phyloP scores from a whole-genome alignment of 2,329 filamentous ascomycete species.

The Aspergillus awamori region DNA sequence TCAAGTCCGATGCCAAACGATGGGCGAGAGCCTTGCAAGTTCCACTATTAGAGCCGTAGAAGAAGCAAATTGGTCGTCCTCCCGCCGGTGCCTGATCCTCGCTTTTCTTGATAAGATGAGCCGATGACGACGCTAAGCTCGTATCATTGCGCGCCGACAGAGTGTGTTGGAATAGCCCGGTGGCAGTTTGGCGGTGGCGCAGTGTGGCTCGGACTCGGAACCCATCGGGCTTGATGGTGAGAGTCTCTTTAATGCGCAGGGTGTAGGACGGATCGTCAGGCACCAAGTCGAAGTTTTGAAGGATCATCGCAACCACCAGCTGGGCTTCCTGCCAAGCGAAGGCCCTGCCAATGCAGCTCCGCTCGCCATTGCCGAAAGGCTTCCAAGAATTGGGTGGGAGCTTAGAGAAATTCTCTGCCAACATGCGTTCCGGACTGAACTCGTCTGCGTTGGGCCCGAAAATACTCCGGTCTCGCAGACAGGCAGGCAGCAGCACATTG shows the following conservation, averaged over 20 bases:
- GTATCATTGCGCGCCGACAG: no score
- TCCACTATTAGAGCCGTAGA: constrained; percentile 74
- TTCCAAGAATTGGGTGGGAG: constrained; percentile 68
- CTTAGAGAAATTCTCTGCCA: constrained; percentile 68
- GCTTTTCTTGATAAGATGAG: constrained; percentile 14
- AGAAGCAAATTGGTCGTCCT: constrained; percentile 49
- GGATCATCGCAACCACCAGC: constrained; percentile 62
- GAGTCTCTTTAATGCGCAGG: constrained; percentile 42
- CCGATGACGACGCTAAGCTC: no score
- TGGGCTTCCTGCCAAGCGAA: constrained; percentile 77
- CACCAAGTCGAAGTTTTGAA: constrained; percentile 72
- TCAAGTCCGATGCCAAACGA: constrained; percentile 61
- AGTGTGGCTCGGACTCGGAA: constrained; percentile 65
- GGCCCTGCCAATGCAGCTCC: constrained; percentile 71
- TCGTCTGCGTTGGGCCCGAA: constrained; percentile 67
- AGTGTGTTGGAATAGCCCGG: neutral
- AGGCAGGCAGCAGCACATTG: constrained; percentile 53
- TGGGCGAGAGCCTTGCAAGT: constrained; percentile 73
- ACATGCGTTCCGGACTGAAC: constrained; percentile 73
- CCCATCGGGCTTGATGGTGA: constrained; percentile 53
- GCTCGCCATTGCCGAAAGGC: constrained; percentile 72
- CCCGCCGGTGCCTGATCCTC: constrained; percentile 43
- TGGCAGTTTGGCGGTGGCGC: constrained; percentile 44
- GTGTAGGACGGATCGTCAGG: constrained; percentile 59
- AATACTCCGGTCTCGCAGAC: constrained; percentile 65